A percentile compares a stretch with the other conserved stretches of the same genome.
Conservation (phyloP, 192 early-diverging fungal species). For the Coemansia asiatica region DNA sequence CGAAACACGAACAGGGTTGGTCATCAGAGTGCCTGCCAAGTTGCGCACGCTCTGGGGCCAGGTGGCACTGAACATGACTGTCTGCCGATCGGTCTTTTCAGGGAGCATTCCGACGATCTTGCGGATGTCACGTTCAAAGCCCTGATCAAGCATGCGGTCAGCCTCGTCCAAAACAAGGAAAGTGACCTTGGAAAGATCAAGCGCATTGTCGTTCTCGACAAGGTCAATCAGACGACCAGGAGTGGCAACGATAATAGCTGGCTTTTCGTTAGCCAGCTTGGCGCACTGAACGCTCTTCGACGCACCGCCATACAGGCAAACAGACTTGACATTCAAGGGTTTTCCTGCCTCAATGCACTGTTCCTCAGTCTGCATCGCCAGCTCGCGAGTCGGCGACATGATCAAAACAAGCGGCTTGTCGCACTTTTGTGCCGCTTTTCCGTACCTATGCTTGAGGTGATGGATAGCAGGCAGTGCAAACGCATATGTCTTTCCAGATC, state of each 20-base stretch:
- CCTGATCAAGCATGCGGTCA: conserved; percentile 96
- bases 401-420: conserved; percentile 79
- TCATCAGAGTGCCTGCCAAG: conserved; percentile 80
- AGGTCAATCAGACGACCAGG: conserved; percentile 95
- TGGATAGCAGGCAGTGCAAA: conserved; percentile 90
- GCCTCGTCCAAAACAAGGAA: conserved; percentile 96
- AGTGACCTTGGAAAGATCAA: conserved; percentile 75
- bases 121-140: conserved; percentile 88
- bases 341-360: conserved; percentile 75
- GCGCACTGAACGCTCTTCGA: conserved; percentile 63
- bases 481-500: conserved; percentile 92
- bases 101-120: conserved; percentile 76
- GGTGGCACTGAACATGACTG: conserved; percentile 95
- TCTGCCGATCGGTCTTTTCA: conserved; percentile 76
- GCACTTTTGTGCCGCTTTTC: conserved; percentile 61
- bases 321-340: conserved; percentile 61
- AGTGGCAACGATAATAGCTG: conserved; percentile 83
- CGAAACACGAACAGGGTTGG: conserved; percentile 74
- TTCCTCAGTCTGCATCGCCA: conserved; percentile 92
- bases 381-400: conserved; percentile 92
- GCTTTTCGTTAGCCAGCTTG: conserved; percentile 19
- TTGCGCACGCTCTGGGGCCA: conserved; percentile 91
- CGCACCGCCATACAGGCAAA: conserved; percentile 90
- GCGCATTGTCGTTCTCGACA: conserved; percentile 71
- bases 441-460: conserved; percentile 74